Conservation (phyloP, 164 flowering plant genomes). For the Magnolia officinalis region DNA sequence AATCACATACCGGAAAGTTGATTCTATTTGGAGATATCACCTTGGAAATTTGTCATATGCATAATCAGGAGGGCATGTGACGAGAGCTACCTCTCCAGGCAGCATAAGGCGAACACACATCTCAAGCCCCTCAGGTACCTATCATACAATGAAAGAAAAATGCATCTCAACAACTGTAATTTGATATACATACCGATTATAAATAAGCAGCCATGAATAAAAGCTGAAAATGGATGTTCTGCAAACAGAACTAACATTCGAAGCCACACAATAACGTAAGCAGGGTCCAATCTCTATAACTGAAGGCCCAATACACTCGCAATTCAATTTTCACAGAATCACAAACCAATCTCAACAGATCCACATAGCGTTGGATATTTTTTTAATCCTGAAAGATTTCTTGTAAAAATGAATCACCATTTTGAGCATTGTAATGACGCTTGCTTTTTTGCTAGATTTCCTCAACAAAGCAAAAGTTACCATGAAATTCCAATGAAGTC, state of each 20-base stretch:
- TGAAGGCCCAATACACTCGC: no score
- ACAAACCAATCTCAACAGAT: no score
- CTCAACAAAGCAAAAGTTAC: no score
- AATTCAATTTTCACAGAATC: no score
- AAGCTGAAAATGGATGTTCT: background rate
- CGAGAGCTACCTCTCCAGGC: constrained; percentile 88
- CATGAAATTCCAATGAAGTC: no score
- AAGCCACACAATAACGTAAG: background rate
- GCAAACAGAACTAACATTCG: background rate
- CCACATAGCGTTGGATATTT: no score
- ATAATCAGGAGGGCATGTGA: constrained; percentile 96
- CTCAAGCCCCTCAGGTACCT: constrained; percentile 99
- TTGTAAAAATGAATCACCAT: no score
- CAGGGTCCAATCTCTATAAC: background rate
- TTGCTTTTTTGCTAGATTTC: no score
- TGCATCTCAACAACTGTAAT: constrained; percentile 5
- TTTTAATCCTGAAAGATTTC: no score
- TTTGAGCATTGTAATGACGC: no score
- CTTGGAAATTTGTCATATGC: constrained; percentile 96
- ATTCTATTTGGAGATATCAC: constrained; percentile 28
- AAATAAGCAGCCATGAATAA: background rate
- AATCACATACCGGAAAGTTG: background rate
- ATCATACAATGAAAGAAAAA: constrained; percentile 10
- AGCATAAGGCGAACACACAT: constrained; percentile 97
- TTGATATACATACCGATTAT: background rate